phyloP scores from a whole-genome alignment of 2,329 filamentous ascomycete genomes.

The Neospermospora avenae region DNA sequence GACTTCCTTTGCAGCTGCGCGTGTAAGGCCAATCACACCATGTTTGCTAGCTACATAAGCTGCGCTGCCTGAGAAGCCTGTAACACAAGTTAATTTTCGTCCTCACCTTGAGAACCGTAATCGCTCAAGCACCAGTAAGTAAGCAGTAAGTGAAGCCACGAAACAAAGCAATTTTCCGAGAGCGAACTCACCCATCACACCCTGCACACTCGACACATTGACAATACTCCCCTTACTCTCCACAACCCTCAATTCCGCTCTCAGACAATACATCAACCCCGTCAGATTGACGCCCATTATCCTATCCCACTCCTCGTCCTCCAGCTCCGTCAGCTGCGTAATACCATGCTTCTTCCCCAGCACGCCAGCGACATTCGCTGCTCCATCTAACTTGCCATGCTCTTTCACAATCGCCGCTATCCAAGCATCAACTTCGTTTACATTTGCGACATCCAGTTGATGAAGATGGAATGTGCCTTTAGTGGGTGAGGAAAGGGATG shows the following conservation, averaged over 20 bases:
- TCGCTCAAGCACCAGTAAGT: no score
- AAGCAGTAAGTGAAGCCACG: no score
- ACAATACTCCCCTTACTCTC: conserved; percentile 37
- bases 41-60: conserved; percentile 41
- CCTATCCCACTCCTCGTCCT: conserved; percentile 40
- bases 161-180: no score
- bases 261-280: conserved; percentile 37
- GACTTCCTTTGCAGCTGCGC: conserved; percentile 39
- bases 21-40: conserved; percentile 40
- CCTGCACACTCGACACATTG: conserved; percentile 46
- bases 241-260: conserved; percentile 41
- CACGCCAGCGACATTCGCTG: conserved; percentile 50
- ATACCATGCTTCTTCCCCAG: conserved; percentile 36
- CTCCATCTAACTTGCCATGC: conserved; percentile 40
- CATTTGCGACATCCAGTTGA: conserved; percentile 35
- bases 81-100: conserved; percentile 26
- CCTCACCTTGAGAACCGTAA: not conserved
- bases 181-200: conserved; percentile 40
- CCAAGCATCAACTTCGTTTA: conserved; percentile 37
- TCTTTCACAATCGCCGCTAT: conserved; percentile 36
- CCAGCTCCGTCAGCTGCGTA: conserved; percentile 29
- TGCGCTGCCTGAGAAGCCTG: conserved; percentile 33
- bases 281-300: conserved; percentile 39
- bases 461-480: not conserved
- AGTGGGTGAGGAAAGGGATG: conserved; percentile 23